Evolutionary conservation across 306 rosid species (phyloP).

Genomic region (Dalbergia oliveri): DNA sequence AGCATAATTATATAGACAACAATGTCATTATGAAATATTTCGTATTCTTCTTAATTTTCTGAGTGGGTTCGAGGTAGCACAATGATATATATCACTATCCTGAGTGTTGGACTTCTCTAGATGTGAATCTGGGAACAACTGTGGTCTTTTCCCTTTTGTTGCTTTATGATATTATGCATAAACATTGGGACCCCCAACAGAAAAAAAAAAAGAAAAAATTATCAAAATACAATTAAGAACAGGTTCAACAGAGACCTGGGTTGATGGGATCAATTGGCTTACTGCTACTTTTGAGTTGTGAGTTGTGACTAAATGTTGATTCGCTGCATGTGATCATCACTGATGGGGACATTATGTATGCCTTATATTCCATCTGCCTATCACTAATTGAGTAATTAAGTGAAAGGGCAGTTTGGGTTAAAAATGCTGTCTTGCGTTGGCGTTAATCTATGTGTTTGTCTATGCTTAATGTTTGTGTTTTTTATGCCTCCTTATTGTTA

Average conservation of each 20-base stretch:
- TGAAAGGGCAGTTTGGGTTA: not conserved
- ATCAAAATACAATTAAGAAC: not conserved
- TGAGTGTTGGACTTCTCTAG: not conserved
- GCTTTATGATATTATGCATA: constrained; percentile 7
- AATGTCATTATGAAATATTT: not conserved
- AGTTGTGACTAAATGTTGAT: not conserved
- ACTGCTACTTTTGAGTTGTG: not conserved
- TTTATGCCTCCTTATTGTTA: constrained; percentile 9
- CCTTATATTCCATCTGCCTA: not conserved
- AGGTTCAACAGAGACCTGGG: not conserved
- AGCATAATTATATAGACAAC: constrained; percentile 5
- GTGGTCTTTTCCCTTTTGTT: constrained; percentile 1
- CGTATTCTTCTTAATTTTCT: not conserved
- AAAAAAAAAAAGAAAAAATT: not conserved
- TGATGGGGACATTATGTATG: constrained; percentile 4
- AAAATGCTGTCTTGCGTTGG: not conserved
- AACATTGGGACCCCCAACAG: not conserved
- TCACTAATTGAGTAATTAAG: constrained; percentile 19
- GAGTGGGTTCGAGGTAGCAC: not conserved
- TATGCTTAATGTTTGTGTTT: constrained; percentile 4
- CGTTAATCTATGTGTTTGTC: constrained; percentile 7
- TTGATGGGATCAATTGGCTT: not conserved
- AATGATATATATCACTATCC: not conserved
- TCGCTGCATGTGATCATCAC: constrained; percentile 7
- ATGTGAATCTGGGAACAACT: not conserved